Evolutionary conservation across 257 asterid genomes (phyloP).

Genomic region (Solanum phureja): DNA sequence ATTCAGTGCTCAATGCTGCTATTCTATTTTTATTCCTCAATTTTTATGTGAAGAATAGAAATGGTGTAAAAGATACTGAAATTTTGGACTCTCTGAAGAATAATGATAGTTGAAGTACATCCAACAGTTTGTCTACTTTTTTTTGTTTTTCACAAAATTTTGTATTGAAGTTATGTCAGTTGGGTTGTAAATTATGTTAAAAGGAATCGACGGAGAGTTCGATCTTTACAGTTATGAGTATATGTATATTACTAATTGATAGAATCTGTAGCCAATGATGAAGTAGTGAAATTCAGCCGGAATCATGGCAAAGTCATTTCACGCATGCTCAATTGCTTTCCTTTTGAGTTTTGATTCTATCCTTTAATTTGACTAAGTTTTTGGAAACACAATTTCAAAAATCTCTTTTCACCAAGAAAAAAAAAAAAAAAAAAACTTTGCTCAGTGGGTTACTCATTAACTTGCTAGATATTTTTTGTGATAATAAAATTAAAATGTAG

Average conservation of each 20-base stretch:
- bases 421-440: no score
- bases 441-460: background rate
- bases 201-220: background rate
- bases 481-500: background rate
- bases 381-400: background rate
- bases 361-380: background rate
- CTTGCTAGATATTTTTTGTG: background rate
- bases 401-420: no score
- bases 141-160: background rate
- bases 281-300: background rate
- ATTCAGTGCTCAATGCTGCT: conserved; percentile 66
- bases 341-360: background rate
- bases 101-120: background rate
- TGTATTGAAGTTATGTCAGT: background rate
- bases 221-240: background rate
- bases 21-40: conserved; percentile 52
- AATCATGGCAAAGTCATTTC: background rate
- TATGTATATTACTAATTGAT: background rate
- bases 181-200: background rate
- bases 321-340: background rate
- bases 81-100: background rate
- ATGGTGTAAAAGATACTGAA: background rate
- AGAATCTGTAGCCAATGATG: background rate
- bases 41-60: conserved; percentile 39
- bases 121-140: background rate